Percentiles rank a stretch among this genome's conserved stretches.
Evolutionary conservation across 73 alveolate species (phyloP).

Genomic region (Paraurostyla sp.): DNA sequence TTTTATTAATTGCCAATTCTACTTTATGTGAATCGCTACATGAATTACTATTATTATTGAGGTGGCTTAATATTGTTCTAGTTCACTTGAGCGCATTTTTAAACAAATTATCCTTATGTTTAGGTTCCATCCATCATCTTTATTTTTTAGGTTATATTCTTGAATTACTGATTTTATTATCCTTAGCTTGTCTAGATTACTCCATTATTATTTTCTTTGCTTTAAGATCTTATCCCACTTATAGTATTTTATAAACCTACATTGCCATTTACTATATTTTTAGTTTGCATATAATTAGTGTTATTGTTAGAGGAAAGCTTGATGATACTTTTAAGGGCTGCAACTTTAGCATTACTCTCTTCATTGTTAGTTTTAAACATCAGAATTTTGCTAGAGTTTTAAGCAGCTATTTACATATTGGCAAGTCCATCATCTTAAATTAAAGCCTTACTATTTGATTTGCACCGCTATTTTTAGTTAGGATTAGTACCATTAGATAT

Average conservation of each 20-base stretch:
- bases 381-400: conserved; percentile 4
- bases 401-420: not conserved
- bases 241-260: no score
- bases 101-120: conserved; percentile 20
- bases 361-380: conserved; percentile 48
- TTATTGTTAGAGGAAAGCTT: conserved; percentile 13
- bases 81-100: conserved; percentile 28
- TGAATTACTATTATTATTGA: not conserved
- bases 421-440: not conserved
- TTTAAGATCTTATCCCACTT: not conserved
- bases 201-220: conserved; percentile 35
- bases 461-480: not conserved
- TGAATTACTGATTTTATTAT: not conserved
- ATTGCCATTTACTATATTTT: no score
- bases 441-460: not conserved
- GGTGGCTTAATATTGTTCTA: not conserved
- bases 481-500: not conserved
- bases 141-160: not conserved
- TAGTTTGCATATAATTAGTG: conserved; percentile 15
- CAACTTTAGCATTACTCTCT: conserved; percentile 50
- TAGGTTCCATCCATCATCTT: not conserved
- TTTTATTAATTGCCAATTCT: not conserved
- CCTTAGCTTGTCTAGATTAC: no score
- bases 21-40: not conserved
- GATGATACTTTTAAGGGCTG: conserved; percentile 15